Percentiles rank a stretch among this genome's conserved stretches.
phyloP scores from a whole-genome alignment of 768 basidiomycete genomes.

The Mycena galericulata region DNA sequence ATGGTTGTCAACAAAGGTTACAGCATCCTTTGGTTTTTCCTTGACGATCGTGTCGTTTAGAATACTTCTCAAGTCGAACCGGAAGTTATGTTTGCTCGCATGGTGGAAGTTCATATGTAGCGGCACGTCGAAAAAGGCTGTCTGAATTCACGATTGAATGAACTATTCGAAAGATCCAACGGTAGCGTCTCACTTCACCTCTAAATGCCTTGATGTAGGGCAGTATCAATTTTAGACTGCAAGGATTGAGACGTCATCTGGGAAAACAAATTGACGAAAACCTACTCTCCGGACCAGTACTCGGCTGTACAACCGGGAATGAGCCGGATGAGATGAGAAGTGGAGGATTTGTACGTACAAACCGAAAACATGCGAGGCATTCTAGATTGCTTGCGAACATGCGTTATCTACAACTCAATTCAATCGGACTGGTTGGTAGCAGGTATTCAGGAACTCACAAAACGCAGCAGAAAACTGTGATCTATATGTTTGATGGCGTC shows the following conservation, averaged over 20 bases:
- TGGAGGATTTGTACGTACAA: conserved; percentile 45
- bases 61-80: conserved; percentile 83
- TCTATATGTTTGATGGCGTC: conserved; percentile 96
- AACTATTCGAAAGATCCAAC: conserved; percentile 5
- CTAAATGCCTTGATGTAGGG: conserved; percentile 71
- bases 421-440: neutral
- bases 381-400: conserved; percentile 57
- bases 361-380: conserved; percentile 69
- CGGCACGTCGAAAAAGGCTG: conserved; percentile 92
- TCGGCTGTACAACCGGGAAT: conserved; percentile 66
- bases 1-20: conserved; percentile 93
- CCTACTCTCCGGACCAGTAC: conserved; percentile 84
- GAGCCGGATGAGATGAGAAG: neutral
- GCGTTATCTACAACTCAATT: conserved; percentile 58
- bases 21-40: conserved; percentile 79
- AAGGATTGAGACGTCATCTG: conserved; percentile 11
- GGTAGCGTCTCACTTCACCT: conserved; percentile 64
- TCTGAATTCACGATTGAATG: conserved; percentile 54
- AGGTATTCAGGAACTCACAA: conserved; percentile 60
- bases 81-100: conserved; percentile 75
- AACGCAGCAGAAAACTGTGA: conserved; percentile 71
- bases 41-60: conserved; percentile 77
- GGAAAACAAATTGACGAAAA: neutral
- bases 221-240: conserved; percentile 62
- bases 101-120: conserved; percentile 86